Percentiles rank a stretch among this genome's conserved stretches.
phyloP scores from a whole-genome alignment of 2,329 filamentous ascomycete species.

The Fragosphaeria purpurea region DNA sequence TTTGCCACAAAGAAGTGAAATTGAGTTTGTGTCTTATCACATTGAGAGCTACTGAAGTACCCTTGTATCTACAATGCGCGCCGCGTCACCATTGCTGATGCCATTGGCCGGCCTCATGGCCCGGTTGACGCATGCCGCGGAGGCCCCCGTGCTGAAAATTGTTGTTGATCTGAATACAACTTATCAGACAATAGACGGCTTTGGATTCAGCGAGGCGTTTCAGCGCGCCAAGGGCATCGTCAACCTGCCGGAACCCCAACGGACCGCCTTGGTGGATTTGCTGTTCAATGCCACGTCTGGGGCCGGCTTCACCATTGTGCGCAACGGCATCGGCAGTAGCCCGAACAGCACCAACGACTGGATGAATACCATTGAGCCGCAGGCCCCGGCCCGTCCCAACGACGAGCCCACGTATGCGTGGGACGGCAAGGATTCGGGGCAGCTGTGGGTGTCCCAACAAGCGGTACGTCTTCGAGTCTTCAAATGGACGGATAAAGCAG shows the following conservation, averaged over 20 bases:
- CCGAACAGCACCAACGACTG: conserved; percentile 24
- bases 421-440: conserved; percentile 25
- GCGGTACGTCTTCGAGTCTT: conserved; percentile 13
- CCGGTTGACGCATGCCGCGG: not conserved
- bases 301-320: conserved; percentile 27
- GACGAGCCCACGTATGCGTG: conserved; percentile 21
- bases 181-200: conserved; percentile 31
- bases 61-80: too few species aligned
- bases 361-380: conserved; percentile 25
- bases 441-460: conserved; percentile 33
- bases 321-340: conserved; percentile 31
- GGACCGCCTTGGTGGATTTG: conserved; percentile 24
- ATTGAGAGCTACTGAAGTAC: too few species aligned
- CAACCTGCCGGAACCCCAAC: conserved; percentile 22
- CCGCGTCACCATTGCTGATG: too few species aligned
- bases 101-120: not conserved
- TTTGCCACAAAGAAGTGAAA: too few species aligned
- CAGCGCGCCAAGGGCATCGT: conserved; percentile 26
- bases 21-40: too few species aligned
- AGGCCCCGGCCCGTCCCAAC: conserved; percentile 20
- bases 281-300: conserved; percentile 27
- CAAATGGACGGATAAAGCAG: too few species aligned
- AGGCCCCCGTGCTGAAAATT: conserved; percentile 3
- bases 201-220: conserved; percentile 30
- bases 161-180: conserved; percentile 12